phyloP scores from a whole-genome alignment of 305 asterid species.

The Solanum hybrid region DNA sequence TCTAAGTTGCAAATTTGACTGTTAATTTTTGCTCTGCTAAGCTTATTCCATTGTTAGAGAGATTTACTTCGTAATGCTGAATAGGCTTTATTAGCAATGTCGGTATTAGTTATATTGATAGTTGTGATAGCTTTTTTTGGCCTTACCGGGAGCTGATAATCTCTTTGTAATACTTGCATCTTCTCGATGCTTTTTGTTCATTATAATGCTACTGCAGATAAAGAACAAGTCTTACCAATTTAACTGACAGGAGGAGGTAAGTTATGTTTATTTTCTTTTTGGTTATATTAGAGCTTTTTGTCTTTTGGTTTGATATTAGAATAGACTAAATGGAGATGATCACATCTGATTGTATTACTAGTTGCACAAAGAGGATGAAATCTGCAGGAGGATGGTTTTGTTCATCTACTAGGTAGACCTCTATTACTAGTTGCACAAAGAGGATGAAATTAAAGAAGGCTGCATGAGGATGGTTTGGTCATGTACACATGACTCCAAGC shows the following conservation, averaged over 20 bases:
- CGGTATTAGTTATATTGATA: not conserved
- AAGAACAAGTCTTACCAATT: not conserved
- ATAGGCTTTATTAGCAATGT: not conserved
- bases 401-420: not conserved
- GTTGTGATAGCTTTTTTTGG: not conserved
- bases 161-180: not conserved
- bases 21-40: not conserved
- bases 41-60: not conserved
- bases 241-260: not conserved
- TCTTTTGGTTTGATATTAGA: not conserved
- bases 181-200: not conserved
- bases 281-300: not conserved
- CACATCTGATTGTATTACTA: not conserved
- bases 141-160: not conserved
- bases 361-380: not conserved
- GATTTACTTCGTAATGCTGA: not conserved
- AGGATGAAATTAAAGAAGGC: not conserved
- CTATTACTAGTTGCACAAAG: not conserved
- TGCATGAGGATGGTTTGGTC: not conserved
- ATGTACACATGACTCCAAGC: not conserved
- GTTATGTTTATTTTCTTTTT: not conserved
- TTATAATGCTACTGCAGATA: not conserved
- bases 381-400: not conserved
- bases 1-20: too few species aligned
- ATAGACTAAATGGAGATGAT: not conserved